These are phyloP conservation scores for Rubia occidens DNA, from an alignment of 305 asterid species.

Conservation along the genomic window DNA sequence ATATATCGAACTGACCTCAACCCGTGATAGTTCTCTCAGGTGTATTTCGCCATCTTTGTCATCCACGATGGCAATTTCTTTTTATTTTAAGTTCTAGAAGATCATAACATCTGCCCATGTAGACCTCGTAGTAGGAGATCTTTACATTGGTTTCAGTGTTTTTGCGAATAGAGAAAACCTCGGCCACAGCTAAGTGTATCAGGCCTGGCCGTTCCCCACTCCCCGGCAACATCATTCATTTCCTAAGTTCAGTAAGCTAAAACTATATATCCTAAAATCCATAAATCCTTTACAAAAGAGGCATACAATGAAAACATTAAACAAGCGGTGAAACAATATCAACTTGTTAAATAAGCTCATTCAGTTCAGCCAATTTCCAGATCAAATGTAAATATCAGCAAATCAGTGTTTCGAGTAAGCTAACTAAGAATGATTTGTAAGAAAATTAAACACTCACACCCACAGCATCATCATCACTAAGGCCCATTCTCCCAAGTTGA, in stretches of 20 bases:
- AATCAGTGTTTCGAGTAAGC: not conserved
- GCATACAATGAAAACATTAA: not conserved
- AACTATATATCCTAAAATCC: not conserved
- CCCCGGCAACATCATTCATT: constrained; percentile 45
- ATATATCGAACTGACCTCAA: constrained; percentile 36
- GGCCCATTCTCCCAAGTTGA: not conserved
- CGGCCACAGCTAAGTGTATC: constrained; percentile 52
- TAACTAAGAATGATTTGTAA: not conserved
- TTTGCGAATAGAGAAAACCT: constrained; percentile 41
- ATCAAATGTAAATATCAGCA: not conserved
- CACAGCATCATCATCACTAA: not conserved
- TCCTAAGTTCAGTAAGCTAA: not conserved
- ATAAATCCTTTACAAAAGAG: not conserved
- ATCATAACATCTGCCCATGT: constrained; percentile 75
- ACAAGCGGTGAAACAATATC: not conserved
- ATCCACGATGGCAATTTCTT: constrained; percentile 56
- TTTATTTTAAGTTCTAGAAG: constrained; percentile 54
- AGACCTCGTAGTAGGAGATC: constrained; percentile 76
- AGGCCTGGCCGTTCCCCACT: constrained; percentile 59
- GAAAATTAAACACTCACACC: not conserved
- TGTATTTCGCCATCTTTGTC: constrained; percentile 63
- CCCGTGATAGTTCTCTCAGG: constrained; percentile 65
- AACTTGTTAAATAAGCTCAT: not conserved
- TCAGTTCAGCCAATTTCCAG: not conserved
- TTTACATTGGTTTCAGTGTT: constrained; percentile 31